Evolutionary conservation across 2,329 filamentous ascomycete genomes (phyloP).

Genomic region (Basipetospora chlamydospora): DNA sequence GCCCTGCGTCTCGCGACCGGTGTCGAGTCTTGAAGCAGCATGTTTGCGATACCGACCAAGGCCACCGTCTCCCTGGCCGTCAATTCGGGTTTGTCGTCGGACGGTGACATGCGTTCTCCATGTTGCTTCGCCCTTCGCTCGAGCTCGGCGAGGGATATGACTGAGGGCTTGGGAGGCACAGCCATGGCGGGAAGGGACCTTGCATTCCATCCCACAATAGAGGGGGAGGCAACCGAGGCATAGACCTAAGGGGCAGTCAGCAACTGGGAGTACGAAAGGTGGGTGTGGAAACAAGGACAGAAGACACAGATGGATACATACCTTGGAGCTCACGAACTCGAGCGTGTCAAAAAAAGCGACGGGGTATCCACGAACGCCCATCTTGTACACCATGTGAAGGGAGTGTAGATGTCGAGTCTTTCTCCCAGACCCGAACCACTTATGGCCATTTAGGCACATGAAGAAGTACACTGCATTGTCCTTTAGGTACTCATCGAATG

Average conservation of each 20-base stretch:
- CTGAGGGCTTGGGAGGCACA: too few relatives aligned
- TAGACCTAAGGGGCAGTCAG: neutral
- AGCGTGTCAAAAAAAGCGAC: slow-evolving; percentile 49
- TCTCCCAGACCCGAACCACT: slow-evolving; percentile 19
- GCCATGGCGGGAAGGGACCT: too few relatives aligned
- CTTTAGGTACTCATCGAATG: slow-evolving; percentile 41
- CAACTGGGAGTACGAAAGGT: neutral
- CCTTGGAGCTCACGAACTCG: slow-evolving; percentile 50
- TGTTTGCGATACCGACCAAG: slow-evolving; percentile 9
- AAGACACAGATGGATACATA: slow-evolving; percentile 10
- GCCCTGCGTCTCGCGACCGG: slow-evolving; percentile 5
- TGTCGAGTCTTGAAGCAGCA: slow-evolving; percentile 7
- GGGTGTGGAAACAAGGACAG: neutral
- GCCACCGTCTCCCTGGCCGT: slow-evolving; percentile 10
- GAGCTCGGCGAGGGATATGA: neutral
- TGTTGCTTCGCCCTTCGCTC: neutral
- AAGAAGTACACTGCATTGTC: slow-evolving; percentile 47
- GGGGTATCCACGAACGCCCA: slow-evolving; percentile 42
- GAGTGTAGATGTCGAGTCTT: slow-evolving; percentile 11
- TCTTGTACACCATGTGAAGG: slow-evolving; percentile 24
- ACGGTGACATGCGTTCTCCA: neutral
- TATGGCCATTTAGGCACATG: slow-evolving; percentile 50
- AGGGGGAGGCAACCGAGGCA: neutral
- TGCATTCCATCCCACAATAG: neutral
- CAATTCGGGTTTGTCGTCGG: neutral